These are phyloP conservation scores for Vitis rotundifolia DNA, from an alignment of 164 flowering plant species.

Conservation along the genomic window DNA sequence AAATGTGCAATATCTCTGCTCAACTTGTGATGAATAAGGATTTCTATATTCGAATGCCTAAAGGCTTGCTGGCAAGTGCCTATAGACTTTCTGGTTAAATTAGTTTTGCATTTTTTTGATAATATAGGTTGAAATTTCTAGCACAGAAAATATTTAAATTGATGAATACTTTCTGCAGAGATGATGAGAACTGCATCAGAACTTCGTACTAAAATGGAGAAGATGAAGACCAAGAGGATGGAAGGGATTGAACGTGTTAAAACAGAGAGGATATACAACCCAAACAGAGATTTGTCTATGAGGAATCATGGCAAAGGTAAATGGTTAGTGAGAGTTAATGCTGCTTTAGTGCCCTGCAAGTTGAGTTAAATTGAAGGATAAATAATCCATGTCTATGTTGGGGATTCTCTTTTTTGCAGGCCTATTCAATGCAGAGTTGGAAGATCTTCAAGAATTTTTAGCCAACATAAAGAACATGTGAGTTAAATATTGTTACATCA, in stretches of 20 bases:
- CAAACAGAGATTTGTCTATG: conserved; percentile 8
- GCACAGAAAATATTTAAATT: no score
- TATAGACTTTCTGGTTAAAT: background rate
- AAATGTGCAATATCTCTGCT: no score
- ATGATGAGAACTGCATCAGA: conserved; percentile 35
- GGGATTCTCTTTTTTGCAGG: conserved; percentile 20
- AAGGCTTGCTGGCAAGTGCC: background rate
- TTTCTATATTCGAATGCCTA: background rate
- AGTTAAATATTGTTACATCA: background rate
- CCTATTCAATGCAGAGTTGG: conserved; percentile 22
- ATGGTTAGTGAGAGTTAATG: background rate
- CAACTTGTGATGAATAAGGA: no score
- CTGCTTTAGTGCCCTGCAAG: background rate
- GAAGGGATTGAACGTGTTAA: conserved; percentile 15
- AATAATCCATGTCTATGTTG: background rate
- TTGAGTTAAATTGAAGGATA: background rate
- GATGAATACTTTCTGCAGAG: conserved; percentile 27
- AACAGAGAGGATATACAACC: conserved; percentile 15
- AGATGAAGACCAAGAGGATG: conserved; percentile 25
- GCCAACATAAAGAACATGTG: conserved; percentile 32
- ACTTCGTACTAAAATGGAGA: conserved; percentile 33
- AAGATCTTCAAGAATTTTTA: conserved; percentile 36
- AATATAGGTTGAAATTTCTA: no score
- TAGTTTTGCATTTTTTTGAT: no score
- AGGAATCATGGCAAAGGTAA: conserved; percentile 16